Evolutionary conservation across 257 asterid genomes (phyloP).

Genomic region (Orobanche coerulescens): DNA sequence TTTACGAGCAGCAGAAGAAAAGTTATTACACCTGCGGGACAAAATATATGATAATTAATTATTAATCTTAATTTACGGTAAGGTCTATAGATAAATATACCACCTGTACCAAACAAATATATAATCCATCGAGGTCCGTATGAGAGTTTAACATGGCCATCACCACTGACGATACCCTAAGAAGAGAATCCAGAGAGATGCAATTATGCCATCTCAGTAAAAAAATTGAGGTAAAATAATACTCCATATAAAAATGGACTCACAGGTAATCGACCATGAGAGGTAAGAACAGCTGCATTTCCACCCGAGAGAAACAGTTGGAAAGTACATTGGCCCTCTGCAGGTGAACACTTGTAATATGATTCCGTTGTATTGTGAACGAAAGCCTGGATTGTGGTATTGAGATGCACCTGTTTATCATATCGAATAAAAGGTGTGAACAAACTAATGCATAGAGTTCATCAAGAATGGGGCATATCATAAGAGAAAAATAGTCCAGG

Average conservation of each 20-base stretch:
- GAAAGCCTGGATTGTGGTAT: constrained; percentile 32
- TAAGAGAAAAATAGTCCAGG: not conserved
- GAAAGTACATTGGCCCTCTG: constrained; percentile 43
- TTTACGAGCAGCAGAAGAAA: constrained; percentile 33
- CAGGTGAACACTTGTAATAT: constrained; percentile 50
- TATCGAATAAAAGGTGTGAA: constrained; percentile 15
- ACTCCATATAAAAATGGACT: constrained; percentile 25
- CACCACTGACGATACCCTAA: constrained; percentile 40
- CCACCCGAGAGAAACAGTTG: constrained; percentile 30
- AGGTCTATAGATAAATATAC: constrained; percentile 15
- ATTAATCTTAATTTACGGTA: not conserved
- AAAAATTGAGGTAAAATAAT: not conserved
- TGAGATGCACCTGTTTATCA: constrained; percentile 51
- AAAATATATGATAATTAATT: constrained; percentile 3
- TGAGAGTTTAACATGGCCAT: constrained; percentile 46
- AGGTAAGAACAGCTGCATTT: constrained; percentile 59
- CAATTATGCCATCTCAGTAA: not conserved
- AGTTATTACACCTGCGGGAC: constrained; percentile 47
- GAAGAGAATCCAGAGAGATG: not conserved
- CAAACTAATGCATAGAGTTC: not conserved
- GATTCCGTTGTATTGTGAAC: constrained; percentile 52
- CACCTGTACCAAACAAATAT: constrained; percentile 59
- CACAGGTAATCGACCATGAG: constrained; percentile 57
- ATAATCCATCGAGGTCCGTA: constrained; percentile 71
- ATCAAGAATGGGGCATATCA: not conserved